These are phyloP conservation scores for Brettanomyces naardenensis DNA, from an alignment of 805 yeast genomes.

Conservation along the genomic window DNA sequence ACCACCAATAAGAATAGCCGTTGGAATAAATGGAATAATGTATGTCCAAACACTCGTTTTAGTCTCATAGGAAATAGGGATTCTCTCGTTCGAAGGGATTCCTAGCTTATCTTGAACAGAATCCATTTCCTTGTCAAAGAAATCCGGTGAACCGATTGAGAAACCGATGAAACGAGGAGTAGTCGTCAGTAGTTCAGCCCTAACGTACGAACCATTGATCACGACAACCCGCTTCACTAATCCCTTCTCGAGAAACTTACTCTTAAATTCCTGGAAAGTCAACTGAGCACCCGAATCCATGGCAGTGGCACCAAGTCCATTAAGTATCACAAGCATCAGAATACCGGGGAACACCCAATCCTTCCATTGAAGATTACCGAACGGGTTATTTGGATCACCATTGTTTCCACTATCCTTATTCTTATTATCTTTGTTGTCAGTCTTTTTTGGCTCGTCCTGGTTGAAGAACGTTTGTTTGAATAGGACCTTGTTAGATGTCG, in stretches of 20 bases:
- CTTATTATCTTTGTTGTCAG: constrained; percentile 1
- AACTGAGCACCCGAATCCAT: constrained; percentile 30
- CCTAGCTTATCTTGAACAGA: constrained; percentile 66
- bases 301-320: constrained; percentile 6
- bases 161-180: constrained; percentile 37
- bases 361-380: constrained; percentile 13
- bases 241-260: constrained; percentile 66
- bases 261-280: constrained; percentile 88
- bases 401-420: constrained; percentile 5
- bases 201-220: constrained; percentile 68
- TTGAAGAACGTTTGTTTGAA: background rate
- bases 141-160: constrained; percentile 82
- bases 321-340: constrained; percentile 15
- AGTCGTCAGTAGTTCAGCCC: constrained; percentile 41
- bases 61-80: constrained; percentile 75
- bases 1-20: constrained; percentile 81
- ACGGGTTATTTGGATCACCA: constrained; percentile 6
- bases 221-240: constrained; percentile 68
- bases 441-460: background rate
- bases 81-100: constrained; percentile 51
- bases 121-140: constrained; percentile 74
- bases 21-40: constrained; percentile 76
- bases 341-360: constrained; percentile 23
- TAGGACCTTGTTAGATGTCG: no score
- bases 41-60: constrained; percentile 62